A percentile compares a stretch with the other conserved stretches of the same genome.
These are phyloP conservation scores for Backusella parvicylindrica DNA, from an alignment of 192 early-diverging fungal species.

Conservation along the genomic window DNA sequence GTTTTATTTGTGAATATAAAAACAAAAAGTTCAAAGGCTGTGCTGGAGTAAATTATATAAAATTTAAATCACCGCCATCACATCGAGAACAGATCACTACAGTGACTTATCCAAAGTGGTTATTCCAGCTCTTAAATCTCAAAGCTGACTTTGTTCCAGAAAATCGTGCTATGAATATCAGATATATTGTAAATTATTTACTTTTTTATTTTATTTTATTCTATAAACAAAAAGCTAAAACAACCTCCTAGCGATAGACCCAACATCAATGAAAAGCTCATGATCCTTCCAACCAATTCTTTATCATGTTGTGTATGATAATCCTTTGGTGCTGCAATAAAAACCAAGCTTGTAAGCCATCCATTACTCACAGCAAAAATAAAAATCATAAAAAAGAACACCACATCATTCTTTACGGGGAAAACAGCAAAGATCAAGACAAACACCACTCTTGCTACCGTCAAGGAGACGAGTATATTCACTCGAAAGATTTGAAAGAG, in stretches of 20 bases:
- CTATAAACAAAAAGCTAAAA: slow-evolving; percentile 46
- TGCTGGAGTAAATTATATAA: no score
- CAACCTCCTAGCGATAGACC: slow-evolving; percentile 67
- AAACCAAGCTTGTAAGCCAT: slow-evolving; percentile 56
- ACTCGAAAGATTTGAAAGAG: slow-evolving; percentile 45
- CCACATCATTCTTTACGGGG: slow-evolving; percentile 36
- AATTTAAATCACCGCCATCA: no score
- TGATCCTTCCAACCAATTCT: slow-evolving; percentile 58
- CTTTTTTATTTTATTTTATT: background rate
- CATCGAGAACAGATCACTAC: no score
- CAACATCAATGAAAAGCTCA: slow-evolving; percentile 60
- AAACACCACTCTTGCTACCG: slow-evolving; percentile 50
- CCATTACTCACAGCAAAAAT: slow-evolving; percentile 67
- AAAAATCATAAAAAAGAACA: slow-evolving; percentile 50
- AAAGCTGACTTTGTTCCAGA: no score
- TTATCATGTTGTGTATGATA: slow-evolving; percentile 21
- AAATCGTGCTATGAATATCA: no score
- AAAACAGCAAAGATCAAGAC: slow-evolving; percentile 64
- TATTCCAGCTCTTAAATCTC: no score
- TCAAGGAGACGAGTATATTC: slow-evolving; percentile 35
- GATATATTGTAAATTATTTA: no score
- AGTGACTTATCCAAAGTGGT: no score
- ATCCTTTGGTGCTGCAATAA: slow-evolving; percentile 54
- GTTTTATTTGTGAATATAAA: no score
- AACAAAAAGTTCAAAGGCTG: no score